Conservation (phyloP, 352 stramenopile genomes). For the Globisporangium lucens region DNA sequence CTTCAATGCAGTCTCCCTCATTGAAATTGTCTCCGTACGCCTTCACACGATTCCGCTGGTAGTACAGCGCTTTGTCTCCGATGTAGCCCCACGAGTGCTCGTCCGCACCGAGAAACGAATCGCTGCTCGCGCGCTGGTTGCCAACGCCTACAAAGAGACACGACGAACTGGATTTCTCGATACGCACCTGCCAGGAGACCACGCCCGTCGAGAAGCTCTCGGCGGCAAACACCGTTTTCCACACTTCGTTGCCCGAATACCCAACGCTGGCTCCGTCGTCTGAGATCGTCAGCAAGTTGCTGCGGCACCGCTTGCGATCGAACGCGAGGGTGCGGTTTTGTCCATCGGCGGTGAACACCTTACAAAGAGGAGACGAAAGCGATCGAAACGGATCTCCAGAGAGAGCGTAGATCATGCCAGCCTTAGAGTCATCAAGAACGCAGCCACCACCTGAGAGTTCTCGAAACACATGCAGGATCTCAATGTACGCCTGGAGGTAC, state of each 20-base stretch:
- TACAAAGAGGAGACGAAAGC: neutral
- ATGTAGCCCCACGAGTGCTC: conserved; percentile 98
- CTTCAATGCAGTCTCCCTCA: conserved; percentile 84
- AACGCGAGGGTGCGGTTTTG: conserved; percentile 24
- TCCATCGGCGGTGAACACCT: neutral
- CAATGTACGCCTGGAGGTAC: conserved; percentile 70
- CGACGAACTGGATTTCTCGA: conserved; percentile 95
- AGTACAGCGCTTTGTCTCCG: conserved; percentile 98
- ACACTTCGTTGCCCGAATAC: conserved; percentile 85
- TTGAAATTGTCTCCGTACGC: conserved; percentile 86
- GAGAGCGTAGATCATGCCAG: neutral
- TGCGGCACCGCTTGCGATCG: conserved; percentile 69
- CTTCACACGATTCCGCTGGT: conserved; percentile 93
- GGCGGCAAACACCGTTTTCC: conserved; percentile 83
- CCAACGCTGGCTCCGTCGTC: conserved; percentile 60
- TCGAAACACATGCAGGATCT: conserved; percentile 40
- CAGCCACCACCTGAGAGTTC: neutral
- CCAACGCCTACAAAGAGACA: conserved; percentile 98
- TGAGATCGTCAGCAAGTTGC: conserved; percentile 51
- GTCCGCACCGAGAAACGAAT: conserved; percentile 97
- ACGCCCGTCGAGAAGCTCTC: conserved; percentile 68
- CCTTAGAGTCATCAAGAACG: neutral
- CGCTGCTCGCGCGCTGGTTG: conserved; percentile 86
- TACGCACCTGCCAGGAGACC: conserved; percentile 80
- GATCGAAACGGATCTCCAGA: conserved; percentile 7